These are phyloP conservation scores for Pyrenophora teres DNA, from an alignment of 2,329 filamentous ascomycete genomes.

Conservation along the genomic window DNA sequence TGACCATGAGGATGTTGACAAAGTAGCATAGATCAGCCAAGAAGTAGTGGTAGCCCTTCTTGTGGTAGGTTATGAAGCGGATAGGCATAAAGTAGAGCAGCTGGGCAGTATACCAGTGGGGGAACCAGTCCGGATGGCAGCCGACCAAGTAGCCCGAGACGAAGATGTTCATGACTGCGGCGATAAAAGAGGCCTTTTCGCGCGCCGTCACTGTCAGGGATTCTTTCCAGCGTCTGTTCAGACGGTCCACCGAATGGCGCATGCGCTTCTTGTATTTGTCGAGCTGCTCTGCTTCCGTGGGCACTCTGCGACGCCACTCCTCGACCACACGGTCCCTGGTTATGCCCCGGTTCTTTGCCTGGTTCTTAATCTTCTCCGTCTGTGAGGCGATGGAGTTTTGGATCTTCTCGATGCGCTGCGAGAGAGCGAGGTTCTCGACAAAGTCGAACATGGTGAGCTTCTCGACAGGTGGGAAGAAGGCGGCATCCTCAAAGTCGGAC, in stretches of 20 bases:
- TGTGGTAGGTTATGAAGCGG: conserved; percentile 87
- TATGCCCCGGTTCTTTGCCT: conserved; percentile 75
- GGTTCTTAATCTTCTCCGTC: conserved; percentile 82
- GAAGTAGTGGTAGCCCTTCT: conserved; percentile 87
- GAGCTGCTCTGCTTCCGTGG: conserved; percentile 87
- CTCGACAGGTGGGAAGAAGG: conserved; percentile 78
- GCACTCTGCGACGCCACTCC: conserved; percentile 85
- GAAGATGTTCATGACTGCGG: conserved; percentile 95
- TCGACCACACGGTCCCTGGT: conserved; percentile 91
- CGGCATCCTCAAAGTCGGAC: conserved; percentile 72
- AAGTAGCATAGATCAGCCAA: conserved; percentile 98
- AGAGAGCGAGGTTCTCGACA: conserved; percentile 87
- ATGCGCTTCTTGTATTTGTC: conserved; percentile 88
- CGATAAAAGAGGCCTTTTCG: conserved; percentile 96
- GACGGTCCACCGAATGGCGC: conserved; percentile 84
- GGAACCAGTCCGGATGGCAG: conserved; percentile 81
- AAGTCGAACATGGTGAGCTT: conserved; percentile 90
- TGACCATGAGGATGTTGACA: conserved; percentile 82
- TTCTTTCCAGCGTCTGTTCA: conserved; percentile 85
- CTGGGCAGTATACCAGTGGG: conserved; percentile 88
- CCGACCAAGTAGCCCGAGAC: conserved; percentile 94
- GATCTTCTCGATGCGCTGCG: conserved; percentile 87
- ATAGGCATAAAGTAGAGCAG: conserved; percentile 97
- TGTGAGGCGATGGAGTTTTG: conserved; percentile 82
- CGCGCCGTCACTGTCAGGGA: conserved; percentile 84